Percentiles rank a stretch among this genome's conserved stretches.
Evolutionary conservation across 305 asterid genomes (phyloP).

Genomic region (Solanum hybrid): DNA sequence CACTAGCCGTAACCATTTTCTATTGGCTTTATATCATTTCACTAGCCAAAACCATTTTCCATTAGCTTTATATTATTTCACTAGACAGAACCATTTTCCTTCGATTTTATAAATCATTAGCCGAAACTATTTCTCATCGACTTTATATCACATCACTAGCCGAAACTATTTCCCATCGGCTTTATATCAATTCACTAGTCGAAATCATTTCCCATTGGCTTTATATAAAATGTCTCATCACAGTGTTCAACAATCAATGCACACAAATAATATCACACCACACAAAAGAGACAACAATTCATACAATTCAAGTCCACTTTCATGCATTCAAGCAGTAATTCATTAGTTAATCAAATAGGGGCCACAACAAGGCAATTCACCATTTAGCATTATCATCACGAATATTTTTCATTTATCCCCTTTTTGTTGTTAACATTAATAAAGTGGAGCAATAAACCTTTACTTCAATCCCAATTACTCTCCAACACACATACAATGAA

Average conservation of each 20-base stretch:
- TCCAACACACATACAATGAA: background rate
- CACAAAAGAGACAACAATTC: background rate
- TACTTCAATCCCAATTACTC: background rate
- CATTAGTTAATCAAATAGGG: background rate
- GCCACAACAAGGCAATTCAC: background rate
- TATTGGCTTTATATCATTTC: too few species aligned
- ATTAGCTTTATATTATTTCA: background rate
- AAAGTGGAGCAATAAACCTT: background rate
- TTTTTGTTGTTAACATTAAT: background rate
- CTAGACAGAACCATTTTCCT: background rate
- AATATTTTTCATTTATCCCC: background rate
- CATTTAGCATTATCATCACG: background rate
- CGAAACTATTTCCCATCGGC: background rate
- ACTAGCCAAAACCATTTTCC: background rate
- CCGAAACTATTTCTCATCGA: background rate
- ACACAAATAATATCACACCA: background rate
- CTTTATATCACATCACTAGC: background rate
- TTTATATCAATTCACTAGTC: too few species aligned
- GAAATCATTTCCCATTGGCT: too few species aligned
- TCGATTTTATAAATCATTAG: background rate
- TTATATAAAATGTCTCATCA: background rate
- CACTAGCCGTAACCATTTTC: background rate
- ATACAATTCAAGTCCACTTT: background rate
- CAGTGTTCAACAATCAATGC: background rate
- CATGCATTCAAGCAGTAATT: background rate